A percentile compares a stretch with the other conserved stretches of the same genome.
Evolutionary conservation across 2,329 filamentous ascomycete genomes (phyloP).

Genomic region (Talaromyces sp.): DNA sequence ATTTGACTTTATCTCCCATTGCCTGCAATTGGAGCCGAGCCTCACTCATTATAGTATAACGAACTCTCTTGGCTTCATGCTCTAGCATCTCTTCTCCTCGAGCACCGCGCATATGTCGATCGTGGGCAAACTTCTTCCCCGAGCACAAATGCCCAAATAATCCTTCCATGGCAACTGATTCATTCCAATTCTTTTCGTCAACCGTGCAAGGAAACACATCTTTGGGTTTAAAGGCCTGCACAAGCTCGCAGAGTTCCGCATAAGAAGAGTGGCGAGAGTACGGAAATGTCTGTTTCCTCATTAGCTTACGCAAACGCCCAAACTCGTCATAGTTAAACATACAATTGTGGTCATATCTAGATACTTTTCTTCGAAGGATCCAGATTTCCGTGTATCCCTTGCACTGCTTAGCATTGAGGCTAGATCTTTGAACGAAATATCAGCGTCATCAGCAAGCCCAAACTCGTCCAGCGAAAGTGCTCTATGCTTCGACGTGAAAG

Average conservation of each 20-base stretch:
- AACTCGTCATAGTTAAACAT: background rate
- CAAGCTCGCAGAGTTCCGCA: slow-evolving; percentile 66
- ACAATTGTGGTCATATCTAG: background rate
- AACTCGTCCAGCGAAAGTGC: slow-evolving; percentile 28
- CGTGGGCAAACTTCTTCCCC: slow-evolving; percentile 57
- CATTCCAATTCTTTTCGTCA: slow-evolving; percentile 58
- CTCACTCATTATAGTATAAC: slow-evolving; percentile 13
- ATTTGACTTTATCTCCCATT: slow-evolving; percentile 13
- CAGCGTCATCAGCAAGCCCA: slow-evolving; percentile 32
- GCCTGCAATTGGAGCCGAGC: slow-evolving; percentile 10
- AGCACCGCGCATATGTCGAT: slow-evolving; percentile 52
- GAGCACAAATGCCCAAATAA: slow-evolving; percentile 70
- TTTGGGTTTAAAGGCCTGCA: slow-evolving; percentile 62
- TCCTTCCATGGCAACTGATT: slow-evolving; percentile 56
- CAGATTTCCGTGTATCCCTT: background rate
- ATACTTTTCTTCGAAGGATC: background rate
- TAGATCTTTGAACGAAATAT: slow-evolving; percentile 35
- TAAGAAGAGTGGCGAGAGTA: slow-evolving; percentile 90
- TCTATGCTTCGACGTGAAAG: slow-evolving; percentile 31
- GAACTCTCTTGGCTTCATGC: slow-evolving; percentile 13
- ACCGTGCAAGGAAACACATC: slow-evolving; percentile 83
- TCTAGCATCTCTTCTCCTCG: slow-evolving; percentile 18
- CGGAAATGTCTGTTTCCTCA: slow-evolving; percentile 57
- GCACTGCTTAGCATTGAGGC: slow-evolving; percentile 27
- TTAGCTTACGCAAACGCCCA: background rate